Evolutionary conservation across 2,329 filamentous ascomycete species (phyloP).

Genomic region (Polytolypa hystricis): DNA sequence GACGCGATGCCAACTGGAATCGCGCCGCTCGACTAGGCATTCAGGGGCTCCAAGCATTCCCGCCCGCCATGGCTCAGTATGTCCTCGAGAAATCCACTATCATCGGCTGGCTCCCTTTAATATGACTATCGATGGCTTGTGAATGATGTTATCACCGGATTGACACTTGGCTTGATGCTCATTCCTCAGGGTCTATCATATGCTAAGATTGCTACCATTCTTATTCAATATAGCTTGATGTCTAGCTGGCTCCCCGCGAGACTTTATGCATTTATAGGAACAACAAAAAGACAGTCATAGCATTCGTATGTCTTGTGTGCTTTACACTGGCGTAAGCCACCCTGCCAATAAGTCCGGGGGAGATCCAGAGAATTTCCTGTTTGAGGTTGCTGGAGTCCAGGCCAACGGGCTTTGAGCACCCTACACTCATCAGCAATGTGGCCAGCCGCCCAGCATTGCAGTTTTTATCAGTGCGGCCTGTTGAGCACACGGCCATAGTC

Average conservation of each 20-base stretch:
- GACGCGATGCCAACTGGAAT: constrained; percentile 17
- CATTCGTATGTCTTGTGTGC: constrained; percentile 48
- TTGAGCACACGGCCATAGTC: not conserved
- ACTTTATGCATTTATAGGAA: constrained; percentile 50
- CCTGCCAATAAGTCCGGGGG: constrained; percentile 44
- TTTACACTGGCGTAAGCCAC: constrained; percentile 54
- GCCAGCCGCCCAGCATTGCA: constrained; percentile 43
- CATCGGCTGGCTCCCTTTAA: constrained; percentile 50
- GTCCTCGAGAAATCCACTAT: constrained; percentile 51
- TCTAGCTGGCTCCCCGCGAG: constrained; percentile 48
- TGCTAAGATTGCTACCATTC: constrained; percentile 51
- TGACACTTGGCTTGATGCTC: constrained; percentile 49
- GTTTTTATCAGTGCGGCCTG: constrained; percentile 48
- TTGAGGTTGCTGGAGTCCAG: constrained; percentile 47
- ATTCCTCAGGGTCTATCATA: constrained; percentile 52
- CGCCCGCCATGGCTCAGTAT: constrained; percentile 45
- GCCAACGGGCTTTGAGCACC: constrained; percentile 45
- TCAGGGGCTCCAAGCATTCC: constrained; percentile 32
- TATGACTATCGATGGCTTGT: constrained; percentile 52
- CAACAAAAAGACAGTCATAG: constrained; percentile 53
- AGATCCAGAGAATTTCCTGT: constrained; percentile 37
- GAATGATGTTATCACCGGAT: constrained; percentile 51
- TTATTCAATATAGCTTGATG: constrained; percentile 49
- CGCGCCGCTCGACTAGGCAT: constrained; percentile 9
- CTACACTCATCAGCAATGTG: constrained; percentile 41